A percentile compares a stretch with the other conserved stretches of the same genome.
Evolutionary conservation across 352 stramenopile species (phyloP).

Genomic region (Pythium insidiosum): DNA sequence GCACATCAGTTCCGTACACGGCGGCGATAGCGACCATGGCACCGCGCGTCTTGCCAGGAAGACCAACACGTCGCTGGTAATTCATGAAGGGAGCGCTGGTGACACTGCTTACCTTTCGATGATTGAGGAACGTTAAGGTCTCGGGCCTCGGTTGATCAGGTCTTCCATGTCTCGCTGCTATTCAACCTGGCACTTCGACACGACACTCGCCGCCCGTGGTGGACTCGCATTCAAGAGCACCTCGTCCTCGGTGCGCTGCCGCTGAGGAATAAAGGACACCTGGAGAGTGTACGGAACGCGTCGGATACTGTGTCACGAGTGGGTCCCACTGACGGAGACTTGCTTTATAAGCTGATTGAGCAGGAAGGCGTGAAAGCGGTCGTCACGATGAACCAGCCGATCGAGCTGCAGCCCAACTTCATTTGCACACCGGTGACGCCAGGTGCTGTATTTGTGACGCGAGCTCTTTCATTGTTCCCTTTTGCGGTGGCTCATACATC

Average conservation of each 20-base stretch:
- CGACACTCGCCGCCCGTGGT: constrained; percentile 51
- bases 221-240: constrained; percentile 51
- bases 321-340: no score
- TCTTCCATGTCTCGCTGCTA: constrained; percentile 74
- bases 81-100: no score
- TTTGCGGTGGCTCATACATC: neutral
- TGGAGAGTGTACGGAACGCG: constrained; percentile 28
- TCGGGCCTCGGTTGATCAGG: no score
- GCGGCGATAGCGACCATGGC: no score
- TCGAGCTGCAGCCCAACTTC: constrained; percentile 58
- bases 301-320: no score
- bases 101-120: no score
- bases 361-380: constrained; percentile 47
- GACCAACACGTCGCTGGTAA: no score
- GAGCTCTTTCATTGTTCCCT: neutral
- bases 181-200: constrained; percentile 60
- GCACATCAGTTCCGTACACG: no score
- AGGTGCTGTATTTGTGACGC: no score
- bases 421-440: constrained; percentile 50
- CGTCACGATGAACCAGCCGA: constrained; percentile 74
- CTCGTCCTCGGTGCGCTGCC: constrained; percentile 67
- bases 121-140: no score
- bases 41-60: no score
- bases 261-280: constrained; percentile 43
- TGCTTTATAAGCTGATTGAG: constrained; percentile 39